Conservation (phyloP, 2,329 filamentous ascomycete species). For the Alternaria gansuensis region DNA sequence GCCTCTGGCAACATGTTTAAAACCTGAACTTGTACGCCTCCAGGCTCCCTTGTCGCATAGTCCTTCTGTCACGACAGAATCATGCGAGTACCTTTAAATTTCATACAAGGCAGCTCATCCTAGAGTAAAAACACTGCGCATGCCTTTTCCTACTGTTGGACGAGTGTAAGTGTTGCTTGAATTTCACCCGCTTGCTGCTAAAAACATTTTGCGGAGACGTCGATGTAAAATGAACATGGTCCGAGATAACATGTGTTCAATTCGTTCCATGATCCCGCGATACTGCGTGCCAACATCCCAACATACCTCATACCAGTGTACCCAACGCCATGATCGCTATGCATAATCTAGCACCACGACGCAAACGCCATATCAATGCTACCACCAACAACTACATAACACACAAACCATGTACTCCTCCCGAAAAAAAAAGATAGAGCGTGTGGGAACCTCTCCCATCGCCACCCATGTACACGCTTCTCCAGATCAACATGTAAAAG, state of each 20-base stretch:
- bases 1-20: too few species aligned
- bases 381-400: slow-evolving; percentile 3
- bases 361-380: slow-evolving; percentile 1
- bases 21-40: too few species aligned
- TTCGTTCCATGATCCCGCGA: not conserved
- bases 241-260: not conserved
- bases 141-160: too few species aligned
- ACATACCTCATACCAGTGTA: slow-evolving; percentile 2
- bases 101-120: too few species aligned
- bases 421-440: not conserved
- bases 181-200: not conserved
- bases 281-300: not conserved
- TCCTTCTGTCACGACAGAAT: too few species aligned
- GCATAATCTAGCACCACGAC: slow-evolving; percentile 1
- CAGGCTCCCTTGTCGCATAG: too few species aligned
- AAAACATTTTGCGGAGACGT: not conserved
- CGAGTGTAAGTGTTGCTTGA: not conserved
- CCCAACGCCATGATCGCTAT: slow-evolving; percentile 14
- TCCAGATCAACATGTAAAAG: not conserved
- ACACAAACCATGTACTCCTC: slow-evolving; percentile 1
- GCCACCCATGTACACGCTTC: not conserved
- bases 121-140: too few species aligned
- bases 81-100: too few species aligned
- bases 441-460: not conserved
- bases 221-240: not conserved